Evolutionary conservation across 345 rosid genomes (phyloP).

Genomic region (Citrus sp.): DNA sequence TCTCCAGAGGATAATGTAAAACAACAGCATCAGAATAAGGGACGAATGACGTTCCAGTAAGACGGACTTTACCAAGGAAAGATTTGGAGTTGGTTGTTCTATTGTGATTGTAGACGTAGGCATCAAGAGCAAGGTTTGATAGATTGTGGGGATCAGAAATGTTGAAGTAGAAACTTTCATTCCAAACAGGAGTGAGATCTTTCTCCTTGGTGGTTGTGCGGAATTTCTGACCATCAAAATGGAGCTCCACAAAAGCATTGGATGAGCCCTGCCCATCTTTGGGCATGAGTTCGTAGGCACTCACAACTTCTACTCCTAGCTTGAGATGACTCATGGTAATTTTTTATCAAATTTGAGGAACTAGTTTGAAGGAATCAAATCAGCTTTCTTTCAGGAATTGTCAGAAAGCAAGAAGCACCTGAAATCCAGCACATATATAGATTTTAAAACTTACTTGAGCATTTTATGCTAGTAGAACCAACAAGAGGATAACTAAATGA

Average conservation of each 20-base stretch:
- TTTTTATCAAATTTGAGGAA: background rate
- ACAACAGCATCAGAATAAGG: constrained; percentile 71
- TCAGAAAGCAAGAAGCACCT: constrained; percentile 19
- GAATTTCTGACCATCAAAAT: constrained; percentile 69
- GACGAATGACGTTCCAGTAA: constrained; percentile 74
- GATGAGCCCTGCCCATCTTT: constrained; percentile 56
- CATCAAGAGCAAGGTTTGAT: constrained; percentile 57
- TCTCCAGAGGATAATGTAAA: constrained; percentile 81
- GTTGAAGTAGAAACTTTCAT: constrained; percentile 80
- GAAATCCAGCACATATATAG: background rate
- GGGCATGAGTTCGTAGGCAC: constrained; percentile 68
- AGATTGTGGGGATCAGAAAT: constrained; percentile 63
- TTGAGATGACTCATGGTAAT: constrained; percentile 58
- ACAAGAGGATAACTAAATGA: background rate
- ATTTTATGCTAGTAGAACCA: background rate
- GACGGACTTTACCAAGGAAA: constrained; percentile 65
- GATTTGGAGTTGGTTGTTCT: constrained; percentile 42
- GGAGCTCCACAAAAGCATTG: constrained; percentile 71
- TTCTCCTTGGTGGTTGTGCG: constrained; percentile 62
- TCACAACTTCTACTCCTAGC: constrained; percentile 82
- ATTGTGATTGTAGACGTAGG: constrained; percentile 43
- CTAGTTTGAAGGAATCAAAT: background rate
- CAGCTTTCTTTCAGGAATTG: constrained; percentile 9
- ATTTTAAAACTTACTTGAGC: background rate
- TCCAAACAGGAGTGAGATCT: constrained; percentile 79